Base-by-base conservation (phyloP, 768 basidiomycete species). In the Amanita polypyramis region DNA sequence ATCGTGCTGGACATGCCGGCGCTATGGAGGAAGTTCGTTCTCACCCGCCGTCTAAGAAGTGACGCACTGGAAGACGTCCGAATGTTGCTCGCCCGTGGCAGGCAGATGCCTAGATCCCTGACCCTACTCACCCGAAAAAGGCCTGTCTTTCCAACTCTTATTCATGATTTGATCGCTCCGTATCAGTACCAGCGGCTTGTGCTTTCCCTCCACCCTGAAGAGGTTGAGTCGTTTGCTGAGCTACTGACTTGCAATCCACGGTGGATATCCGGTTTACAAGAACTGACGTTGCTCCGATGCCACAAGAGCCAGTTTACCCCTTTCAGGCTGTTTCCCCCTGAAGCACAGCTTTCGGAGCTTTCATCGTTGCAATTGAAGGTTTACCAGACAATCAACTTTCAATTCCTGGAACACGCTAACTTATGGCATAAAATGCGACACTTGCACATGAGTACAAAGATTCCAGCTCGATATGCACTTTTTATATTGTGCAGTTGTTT, bases 1-100 rank as follows among this genome's bases (percentile, higher is more conserved):
- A 42, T 42, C n/a, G 40, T 42, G 27, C 40, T 42, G n/a, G 40
- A 29, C 40, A 42, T 42, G 40, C 40, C 40, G 4, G 23, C 14
- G 23, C 21, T 42, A 25, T 42, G 40, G 40, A 42, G n/a, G n/a
- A 29, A 42, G n/a, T 27, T 29, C n/a, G 40, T 42, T 12, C 40
- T 42, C 14, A 42, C 40, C 25, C 40, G 40, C 25, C 40, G 25
- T 4, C 15, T 42, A 25, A 23, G 25, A n/a, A 29, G n/a, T 15
- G 27, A 42, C 15, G 25, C 40, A 7, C 27, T 42, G 9, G 23
- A 42, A 30, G 40, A 42, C 15, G 40, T 42, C 27, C 40, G 27
- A 15, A 25, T 27, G 7, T 10, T 42, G 40, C 25, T 42, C n/a
- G 40, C 23, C 40, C 40, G 40, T 8, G 40, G 23, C 5, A 11